These are phyloP conservation scores for Volvox carteri DNA, from an alignment of 163 green algal genomes.

Conservation along the genomic window DNA sequence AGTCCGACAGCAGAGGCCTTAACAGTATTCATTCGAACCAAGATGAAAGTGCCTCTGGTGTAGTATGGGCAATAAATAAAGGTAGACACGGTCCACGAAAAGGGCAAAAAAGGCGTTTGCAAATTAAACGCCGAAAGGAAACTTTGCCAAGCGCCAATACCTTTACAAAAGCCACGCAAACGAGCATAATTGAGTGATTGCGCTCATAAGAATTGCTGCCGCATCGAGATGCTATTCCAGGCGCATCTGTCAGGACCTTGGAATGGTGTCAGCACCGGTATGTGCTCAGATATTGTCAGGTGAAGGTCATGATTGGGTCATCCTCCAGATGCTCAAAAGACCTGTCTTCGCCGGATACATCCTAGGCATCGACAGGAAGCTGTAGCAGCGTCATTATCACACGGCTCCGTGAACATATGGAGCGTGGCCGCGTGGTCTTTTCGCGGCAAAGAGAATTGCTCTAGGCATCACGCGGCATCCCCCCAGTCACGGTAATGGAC, in stretches of 20 bases:
- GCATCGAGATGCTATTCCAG: too few relatives aligned
- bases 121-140: too few relatives aligned
- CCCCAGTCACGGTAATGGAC: constrained; percentile 51
- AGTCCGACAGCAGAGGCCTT: too few relatives aligned
- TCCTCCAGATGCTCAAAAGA: constrained; percentile 69
- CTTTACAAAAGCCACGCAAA: too few relatives aligned
- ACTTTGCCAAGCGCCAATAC: too few relatives aligned
- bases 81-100: too few relatives aligned
- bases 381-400: constrained; percentile 54
- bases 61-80: too few relatives aligned
- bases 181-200: too few relatives aligned
- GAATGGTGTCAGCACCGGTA: constrained; percentile 60
- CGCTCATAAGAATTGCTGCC: too few relatives aligned
- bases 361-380: neutral
- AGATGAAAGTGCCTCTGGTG: too few relatives aligned
- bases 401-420: constrained; percentile 13
- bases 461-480: constrained; percentile 56
- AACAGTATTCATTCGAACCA: too few relatives aligned
- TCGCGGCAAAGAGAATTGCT: neutral
- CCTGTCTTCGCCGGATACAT: neutral
- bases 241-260: constrained; percentile 56
- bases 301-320: constrained; percentile 69
- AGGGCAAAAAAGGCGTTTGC: too few relatives aligned
- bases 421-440: constrained; percentile 37
- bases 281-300: constrained; percentile 78